phyloP scores from a whole-genome alignment of 176 grass and related monocot species.

The Aegilops longissima region DNA sequence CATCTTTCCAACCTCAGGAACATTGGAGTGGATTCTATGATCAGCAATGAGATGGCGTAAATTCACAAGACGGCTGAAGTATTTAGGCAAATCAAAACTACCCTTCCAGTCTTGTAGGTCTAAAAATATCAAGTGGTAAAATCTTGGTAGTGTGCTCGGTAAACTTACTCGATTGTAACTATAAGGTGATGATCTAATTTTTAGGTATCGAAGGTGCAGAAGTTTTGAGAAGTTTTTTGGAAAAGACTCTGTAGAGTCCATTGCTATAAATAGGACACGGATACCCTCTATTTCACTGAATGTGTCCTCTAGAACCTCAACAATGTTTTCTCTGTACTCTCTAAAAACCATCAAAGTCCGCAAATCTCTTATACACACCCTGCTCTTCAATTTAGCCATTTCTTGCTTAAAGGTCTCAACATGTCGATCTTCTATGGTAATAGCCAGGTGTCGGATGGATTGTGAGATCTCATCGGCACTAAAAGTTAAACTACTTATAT shows the following conservation, averaged over 20 bases:
- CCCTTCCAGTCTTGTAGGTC: background rate
- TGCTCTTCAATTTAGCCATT: background rate
- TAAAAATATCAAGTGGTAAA: background rate
- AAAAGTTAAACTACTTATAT: no score
- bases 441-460: background rate
- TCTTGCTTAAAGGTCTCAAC: background rate
- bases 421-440: background rate
- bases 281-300: constrained; percentile 5
- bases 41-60: background rate
- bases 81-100: background rate
- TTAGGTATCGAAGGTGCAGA: constrained; percentile 3
- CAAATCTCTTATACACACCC: background rate
- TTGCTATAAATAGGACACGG: background rate
- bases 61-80: background rate
- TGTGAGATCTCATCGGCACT: no score
- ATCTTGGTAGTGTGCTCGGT: background rate
- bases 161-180: background rate
- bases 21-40: background rate
- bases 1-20: constrained; percentile 3
- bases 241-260: background rate
- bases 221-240: constrained; percentile 16
- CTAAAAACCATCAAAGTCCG: background rate
- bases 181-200: background rate
- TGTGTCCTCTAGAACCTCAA: background rate
- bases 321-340: background rate